These are phyloP conservation scores for Thermochaetoides thermophila DNA, from an alignment of 495 filamentous ascomycete genomes.

Conservation along the genomic window DNA sequence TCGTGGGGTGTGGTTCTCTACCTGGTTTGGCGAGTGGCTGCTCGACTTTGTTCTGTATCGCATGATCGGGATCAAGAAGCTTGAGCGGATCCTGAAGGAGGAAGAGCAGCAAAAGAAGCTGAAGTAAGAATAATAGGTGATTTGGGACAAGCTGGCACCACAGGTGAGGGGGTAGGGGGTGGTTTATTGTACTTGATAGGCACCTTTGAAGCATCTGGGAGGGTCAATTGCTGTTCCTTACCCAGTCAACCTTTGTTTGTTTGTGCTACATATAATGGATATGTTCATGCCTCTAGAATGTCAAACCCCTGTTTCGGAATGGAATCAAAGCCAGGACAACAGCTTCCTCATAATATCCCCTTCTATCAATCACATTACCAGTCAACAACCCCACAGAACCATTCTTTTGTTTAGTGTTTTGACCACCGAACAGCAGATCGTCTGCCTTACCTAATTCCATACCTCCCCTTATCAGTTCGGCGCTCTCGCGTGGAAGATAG, in stretches of 20 bases:
- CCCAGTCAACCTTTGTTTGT: too few species aligned
- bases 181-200: background rate
- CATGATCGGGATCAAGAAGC: conserved; percentile 21
- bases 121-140: conserved; percentile 13
- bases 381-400: conserved; percentile 17
- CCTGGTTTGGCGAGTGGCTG: conserved; percentile 28
- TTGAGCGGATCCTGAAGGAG: conserved; percentile 24
- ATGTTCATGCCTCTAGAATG: too few species aligned
- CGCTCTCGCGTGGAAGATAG: conserved; percentile 12
- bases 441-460: conserved; percentile 14
- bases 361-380: conserved; percentile 8
- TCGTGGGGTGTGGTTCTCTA: conserved; percentile 14
- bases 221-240: too few species aligned
- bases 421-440: conserved; percentile 8
- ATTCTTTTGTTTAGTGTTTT: conserved; percentile 12
- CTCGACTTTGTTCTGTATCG: conserved; percentile 23
- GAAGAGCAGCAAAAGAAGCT: conserved; percentile 20
- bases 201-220: too few species aligned
- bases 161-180: background rate
- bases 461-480: conserved; percentile 7
- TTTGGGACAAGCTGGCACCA: too few species aligned
- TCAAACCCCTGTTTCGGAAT: conserved; percentile 9
- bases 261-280: too few species aligned
- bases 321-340: conserved; percentile 16
- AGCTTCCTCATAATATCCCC: conserved; percentile 11